These are phyloP conservation scores for Quercus engelmannii DNA, from an alignment of 306 rosid species.

Conservation along the genomic window DNA sequence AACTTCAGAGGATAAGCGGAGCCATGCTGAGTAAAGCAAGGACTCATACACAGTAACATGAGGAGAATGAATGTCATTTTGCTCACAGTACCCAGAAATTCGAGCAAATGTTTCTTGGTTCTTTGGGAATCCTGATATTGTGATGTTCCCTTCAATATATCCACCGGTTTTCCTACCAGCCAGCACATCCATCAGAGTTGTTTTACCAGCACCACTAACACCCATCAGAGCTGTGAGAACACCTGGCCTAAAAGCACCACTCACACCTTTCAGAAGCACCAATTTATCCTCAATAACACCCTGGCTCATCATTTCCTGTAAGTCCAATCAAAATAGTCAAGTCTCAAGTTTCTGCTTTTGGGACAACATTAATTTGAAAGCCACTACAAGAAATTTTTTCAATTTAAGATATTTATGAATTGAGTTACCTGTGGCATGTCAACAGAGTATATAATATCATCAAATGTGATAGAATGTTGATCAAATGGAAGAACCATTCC, in stretches of 20 bases:
- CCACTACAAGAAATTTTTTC: not conserved
- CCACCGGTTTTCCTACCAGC: conserved; percentile 94
- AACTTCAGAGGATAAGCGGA: conserved; percentile 38
- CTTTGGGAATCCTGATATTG: conserved; percentile 78
- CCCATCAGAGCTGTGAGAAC: conserved; percentile 95
- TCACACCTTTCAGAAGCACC: conserved; percentile 70
- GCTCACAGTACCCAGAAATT: conserved; percentile 91
- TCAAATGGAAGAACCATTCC: conserved; percentile 60
- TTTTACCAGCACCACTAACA: conserved; percentile 95
- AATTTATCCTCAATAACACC: conserved; percentile 66
- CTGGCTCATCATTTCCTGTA: conserved; percentile 63
- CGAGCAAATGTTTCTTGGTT: conserved; percentile 90
- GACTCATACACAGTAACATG: conserved; percentile 55
- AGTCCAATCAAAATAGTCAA: not conserved
- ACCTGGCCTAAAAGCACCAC: conserved; percentile 91
- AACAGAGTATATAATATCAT: conserved; percentile 39
- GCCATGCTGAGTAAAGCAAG: conserved; percentile 54
- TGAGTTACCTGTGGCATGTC: conserved; percentile 47
- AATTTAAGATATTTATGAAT: not conserved
- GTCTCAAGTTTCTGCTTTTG: too few species aligned
- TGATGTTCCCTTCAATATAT: conserved; percentile 65
- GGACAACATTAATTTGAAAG: conserved; percentile 2
- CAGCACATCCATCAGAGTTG: conserved; percentile 91
- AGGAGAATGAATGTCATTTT: conserved; percentile 74
- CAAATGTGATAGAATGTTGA: conserved; percentile 41